These are phyloP conservation scores for Retiboletus fuscus DNA, from an alignment of 1,284 basidiomycete genomes.

Conservation along the genomic window DNA sequence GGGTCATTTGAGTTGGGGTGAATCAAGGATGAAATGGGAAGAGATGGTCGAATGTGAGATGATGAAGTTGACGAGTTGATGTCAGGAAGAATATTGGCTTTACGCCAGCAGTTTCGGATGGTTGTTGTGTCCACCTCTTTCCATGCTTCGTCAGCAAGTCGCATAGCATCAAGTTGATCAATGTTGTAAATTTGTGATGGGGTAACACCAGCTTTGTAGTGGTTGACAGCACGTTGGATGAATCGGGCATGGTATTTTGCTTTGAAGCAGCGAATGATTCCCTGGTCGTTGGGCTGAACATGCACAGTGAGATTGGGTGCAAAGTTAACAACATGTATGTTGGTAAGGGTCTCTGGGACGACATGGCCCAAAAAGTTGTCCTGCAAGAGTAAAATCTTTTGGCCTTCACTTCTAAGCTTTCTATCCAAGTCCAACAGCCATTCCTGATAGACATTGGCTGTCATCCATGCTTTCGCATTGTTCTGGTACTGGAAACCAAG, in stretches of 20 bases:
- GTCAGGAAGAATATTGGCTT: neutral
- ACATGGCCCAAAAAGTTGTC: neutral
- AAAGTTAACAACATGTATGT: neutral
- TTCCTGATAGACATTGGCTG: neutral
- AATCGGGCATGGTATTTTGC: neutral
- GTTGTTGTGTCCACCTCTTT: neutral
- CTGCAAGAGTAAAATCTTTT: neutral
- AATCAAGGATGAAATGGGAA: too few species aligned
- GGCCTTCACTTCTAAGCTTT: neutral
- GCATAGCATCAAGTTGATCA: neutral
- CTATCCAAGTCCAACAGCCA: neutral
- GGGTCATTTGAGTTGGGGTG: too few species aligned
- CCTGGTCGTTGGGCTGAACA: neutral
- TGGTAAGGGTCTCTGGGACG: neutral
- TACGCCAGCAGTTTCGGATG: neutral
- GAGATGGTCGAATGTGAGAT: too few species aligned
- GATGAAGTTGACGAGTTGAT: too few species aligned
- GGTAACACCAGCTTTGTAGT: neutral
- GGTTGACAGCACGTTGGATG: neutral
- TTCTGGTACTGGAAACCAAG: neutral
- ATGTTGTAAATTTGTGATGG: neutral
- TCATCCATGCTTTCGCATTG: constrained; percentile 5
- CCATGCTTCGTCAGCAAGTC: neutral
- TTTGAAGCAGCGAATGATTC: neutral
- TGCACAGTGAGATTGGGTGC: neutral